Evolutionary conservation across 345 rosid genomes (phyloP).

Genomic region (Eucalyptus melliodora): DNA sequence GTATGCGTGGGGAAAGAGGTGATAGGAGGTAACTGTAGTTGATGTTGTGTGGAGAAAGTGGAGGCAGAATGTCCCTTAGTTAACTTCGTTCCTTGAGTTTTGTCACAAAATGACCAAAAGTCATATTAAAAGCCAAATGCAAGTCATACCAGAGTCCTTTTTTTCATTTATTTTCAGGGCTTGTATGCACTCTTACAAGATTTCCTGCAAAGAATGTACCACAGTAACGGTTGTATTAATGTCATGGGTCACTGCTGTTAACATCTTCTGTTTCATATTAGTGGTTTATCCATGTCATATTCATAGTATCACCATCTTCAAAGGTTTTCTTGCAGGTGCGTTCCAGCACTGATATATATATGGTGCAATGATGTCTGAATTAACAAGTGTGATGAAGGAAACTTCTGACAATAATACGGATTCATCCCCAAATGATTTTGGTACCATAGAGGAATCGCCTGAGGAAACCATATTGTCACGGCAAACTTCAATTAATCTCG

Average conservation of each 20-base stretch:
- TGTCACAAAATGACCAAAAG: background rate
- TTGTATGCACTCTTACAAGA: background rate
- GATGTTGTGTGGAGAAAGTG: background rate
- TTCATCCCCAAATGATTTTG: conserved; percentile 29
- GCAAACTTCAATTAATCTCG: conserved; percentile 45
- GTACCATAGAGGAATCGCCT: conserved; percentile 21
- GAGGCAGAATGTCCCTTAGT: background rate
- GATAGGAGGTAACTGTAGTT: background rate
- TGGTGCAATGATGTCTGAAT: conserved; percentile 22
- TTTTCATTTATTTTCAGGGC: background rate
- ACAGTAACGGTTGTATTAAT: background rate
- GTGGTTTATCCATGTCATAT: background rate
- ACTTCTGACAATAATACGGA: conserved; percentile 30
- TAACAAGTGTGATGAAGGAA: conserved; percentile 23
- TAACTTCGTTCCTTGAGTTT: background rate
- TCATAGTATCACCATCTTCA: background rate
- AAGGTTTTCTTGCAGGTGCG: background rate
- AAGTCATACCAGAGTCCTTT: background rate
- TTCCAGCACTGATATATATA: background rate
- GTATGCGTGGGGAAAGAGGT: background rate
- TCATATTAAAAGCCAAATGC: background rate
- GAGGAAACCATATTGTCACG: conserved; percentile 36
- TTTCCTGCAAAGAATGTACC: background rate
- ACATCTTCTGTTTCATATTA: background rate
- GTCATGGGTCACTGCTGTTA: background rate